Conservation (phyloP, 495 filamentous ascomycete species). For the Pyronema omphalodes region DNA sequence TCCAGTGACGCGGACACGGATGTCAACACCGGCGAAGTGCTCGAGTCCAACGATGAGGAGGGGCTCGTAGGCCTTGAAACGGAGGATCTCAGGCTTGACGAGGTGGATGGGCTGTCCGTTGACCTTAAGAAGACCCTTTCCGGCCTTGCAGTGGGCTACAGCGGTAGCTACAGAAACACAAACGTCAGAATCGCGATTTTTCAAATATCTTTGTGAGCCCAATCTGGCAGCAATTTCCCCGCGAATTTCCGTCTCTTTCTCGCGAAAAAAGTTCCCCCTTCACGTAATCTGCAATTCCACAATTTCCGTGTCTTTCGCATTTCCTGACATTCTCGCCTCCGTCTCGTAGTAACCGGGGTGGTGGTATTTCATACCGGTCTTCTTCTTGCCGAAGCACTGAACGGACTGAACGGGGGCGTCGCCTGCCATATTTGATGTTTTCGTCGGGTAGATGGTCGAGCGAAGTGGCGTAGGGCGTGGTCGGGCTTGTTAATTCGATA, state of each 20-base stretch:
- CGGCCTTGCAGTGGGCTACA: conserved; percentile 88
- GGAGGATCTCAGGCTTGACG: conserved; percentile 87
- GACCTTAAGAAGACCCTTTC: conserved; percentile 91
- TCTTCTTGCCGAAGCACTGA: conserved; percentile 92
- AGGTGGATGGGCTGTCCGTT: conserved; percentile 91
- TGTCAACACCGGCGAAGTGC: conserved; percentile 92
- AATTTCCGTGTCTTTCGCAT: background rate
- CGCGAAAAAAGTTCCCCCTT: conserved; percentile 12
- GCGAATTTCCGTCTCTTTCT: too few species aligned
- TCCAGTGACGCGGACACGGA: conserved; percentile 87
- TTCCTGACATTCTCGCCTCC: background rate
- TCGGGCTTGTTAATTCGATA: background rate
- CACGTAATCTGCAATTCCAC: background rate
- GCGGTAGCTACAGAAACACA: conserved; percentile 41
- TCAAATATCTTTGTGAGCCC: background rate
- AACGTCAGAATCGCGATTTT: conserved; percentile 24
- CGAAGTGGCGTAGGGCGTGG: conserved; percentile 3
- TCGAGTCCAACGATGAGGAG: conserved; percentile 88
- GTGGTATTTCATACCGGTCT: conserved; percentile 40
- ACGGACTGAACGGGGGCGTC: conserved; percentile 51
- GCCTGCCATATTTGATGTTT: conserved; percentile 37
- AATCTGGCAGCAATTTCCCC: too few species aligned
- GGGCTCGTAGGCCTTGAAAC: conserved; percentile 99
- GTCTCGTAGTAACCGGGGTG: background rate
- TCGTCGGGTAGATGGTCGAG: conserved; percentile 1